These are phyloP conservation scores for Alternaria metachromatica DNA, from an alignment of 2,329 filamentous ascomycete species.

Conservation along the genomic window DNA sequence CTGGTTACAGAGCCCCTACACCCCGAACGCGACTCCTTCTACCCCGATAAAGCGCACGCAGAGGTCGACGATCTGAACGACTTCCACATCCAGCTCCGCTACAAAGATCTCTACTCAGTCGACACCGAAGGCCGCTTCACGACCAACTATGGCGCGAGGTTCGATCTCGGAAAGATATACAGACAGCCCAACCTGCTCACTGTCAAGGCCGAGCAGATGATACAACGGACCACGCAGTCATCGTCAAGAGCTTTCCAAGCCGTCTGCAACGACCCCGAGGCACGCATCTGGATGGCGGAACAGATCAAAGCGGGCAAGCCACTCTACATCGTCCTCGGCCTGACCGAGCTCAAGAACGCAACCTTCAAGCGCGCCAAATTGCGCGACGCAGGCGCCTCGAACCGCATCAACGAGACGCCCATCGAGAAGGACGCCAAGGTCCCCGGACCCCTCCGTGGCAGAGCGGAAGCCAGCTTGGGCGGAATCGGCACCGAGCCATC, in stretches of 20 bases:
- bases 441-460: conserved; percentile 36
- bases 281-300: conserved; percentile 40
- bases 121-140: conserved; percentile 48
- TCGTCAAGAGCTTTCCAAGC: conserved; percentile 38
- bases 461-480: conserved; percentile 34
- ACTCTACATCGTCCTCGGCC: conserved; percentile 44
- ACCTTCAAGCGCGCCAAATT: conserved; percentile 47
- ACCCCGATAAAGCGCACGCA: conserved; percentile 40
- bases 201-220: conserved; percentile 48
- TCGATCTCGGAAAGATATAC: conserved; percentile 47
- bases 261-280: conserved; percentile 44
- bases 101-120: conserved; percentile 48
- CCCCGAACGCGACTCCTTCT: conserved; percentile 47
- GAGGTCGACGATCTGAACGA: conserved; percentile 48
- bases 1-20: conserved; percentile 47
- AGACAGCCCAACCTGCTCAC: conserved; percentile 47
- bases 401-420: conserved; percentile 40
- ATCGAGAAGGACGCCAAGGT: conserved; percentile 44
- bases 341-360: conserved; percentile 49
- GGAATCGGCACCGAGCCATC: conserved; percentile 38
- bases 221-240: conserved; percentile 42
- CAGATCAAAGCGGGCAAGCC: conserved; percentile 37
- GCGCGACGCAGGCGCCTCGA: conserved; percentile 45
- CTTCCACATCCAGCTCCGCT: conserved; percentile 49
- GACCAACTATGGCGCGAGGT: conserved; percentile 48